Evolutionary conservation across 176 grass and related monocot genomes (phyloP).

Genomic region (Zea mays): Zm-B73-REFERENCE-NAM-5.0 NC_050103.1:106271001-106271500

Average conservation of each 20-base stretch:
- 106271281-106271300: slow-evolving; percentile 24
- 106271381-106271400: background rate
- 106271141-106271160: no score
- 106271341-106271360: background rate
- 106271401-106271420: slow-evolving; percentile 2
- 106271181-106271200: no score
- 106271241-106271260: background rate
- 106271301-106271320: background rate
- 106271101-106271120: no score
- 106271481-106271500: slow-evolving; percentile 22
- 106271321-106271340: slow-evolving; percentile 13
- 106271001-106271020: no score
- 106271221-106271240: background rate
- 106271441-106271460: no score
- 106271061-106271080: no score
- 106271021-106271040: no score
- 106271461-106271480: background rate
- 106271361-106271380: background rate
- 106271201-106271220: no score
- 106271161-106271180: no score
- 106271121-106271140: no score
- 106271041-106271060: no score
- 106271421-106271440: background rate
- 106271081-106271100: no score
- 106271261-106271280: background rate